A percentile compares a stretch with the other conserved stretches of the same genome.
Conservation (phyloP, 1,284 basidiomycete genomes). For the Puccinia coronata region DNA sequence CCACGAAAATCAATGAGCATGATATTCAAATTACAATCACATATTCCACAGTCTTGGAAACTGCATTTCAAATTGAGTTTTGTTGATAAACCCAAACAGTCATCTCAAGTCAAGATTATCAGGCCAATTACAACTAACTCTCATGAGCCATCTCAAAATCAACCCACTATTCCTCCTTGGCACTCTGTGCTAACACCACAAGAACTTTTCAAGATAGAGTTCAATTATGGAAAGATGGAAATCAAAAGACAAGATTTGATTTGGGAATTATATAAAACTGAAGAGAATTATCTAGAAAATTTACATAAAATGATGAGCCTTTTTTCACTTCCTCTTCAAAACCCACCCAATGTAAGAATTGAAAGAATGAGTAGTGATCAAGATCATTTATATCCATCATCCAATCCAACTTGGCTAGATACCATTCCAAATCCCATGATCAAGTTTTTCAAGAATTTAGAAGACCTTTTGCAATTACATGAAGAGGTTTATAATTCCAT, state of each 20-base stretch:
- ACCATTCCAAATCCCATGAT: slow-evolving; percentile 67
- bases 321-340: slow-evolving; percentile 68
- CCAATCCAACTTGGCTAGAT: slow-evolving; percentile 69
- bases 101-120: neutral
- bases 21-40: neutral
- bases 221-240: slow-evolving; percentile 63
- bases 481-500: neutral
- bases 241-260: slow-evolving; percentile 70
- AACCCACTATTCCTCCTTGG: slow-evolving; percentile 8
- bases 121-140: neutral
- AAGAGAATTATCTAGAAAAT: slow-evolving; percentile 69
- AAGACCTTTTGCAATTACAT: slow-evolving; percentile 68
- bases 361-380: too few species aligned
- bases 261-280: slow-evolving; percentile 69
- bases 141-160: neutral
- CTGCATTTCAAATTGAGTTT: neutral
- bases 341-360: too few species aligned
- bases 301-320: slow-evolving; percentile 68
- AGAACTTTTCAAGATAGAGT: slow-evolving; percentile 54
- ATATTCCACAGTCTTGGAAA: slow-evolving; percentile 2
- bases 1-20: slow-evolving; percentile 1
- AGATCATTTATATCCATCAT: slow-evolving; percentile 55
- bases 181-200: slow-evolving; percentile 24
- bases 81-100: neutral
- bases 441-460: slow-evolving; percentile 77